Base-by-base conservation (phyloP, 768 basidiomycete species). In the Trametes meyenii region DNA sequence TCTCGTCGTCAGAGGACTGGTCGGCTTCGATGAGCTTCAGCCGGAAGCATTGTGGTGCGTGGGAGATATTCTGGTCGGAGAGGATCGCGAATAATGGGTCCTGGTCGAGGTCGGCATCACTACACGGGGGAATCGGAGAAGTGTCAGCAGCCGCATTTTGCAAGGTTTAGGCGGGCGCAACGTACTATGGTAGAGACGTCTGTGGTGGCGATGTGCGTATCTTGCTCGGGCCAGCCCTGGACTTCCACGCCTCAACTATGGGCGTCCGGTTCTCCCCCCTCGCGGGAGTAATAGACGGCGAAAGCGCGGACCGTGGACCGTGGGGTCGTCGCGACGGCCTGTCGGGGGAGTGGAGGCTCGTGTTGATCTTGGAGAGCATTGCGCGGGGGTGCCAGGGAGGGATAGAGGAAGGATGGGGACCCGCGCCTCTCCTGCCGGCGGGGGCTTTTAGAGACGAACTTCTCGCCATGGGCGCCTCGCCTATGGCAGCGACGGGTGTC, bases 311-410 rank as follows among this genome's bases (percentile, higher is more conserved):
- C 44, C 62, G 62, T 11, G 62, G 62, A 21, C 62, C 62, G 17
- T 64, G 40, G 7, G 62, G 62, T 19, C 62, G 58, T 6, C 62
- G 62, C 5, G 48, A 35, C 2, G 62, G 62, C 46, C 62, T 50
- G 40, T 59, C 62, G 46, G 62, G 58, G 23, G 62, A 55, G 24
- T 55, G 51, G 36, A 59, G 19, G 33, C 57, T 60, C 5, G 62
- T 64, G 49, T 60, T 60, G 50, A 64, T 64, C 49, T 53, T 59
- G 24, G 58, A 48, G 46, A 64, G 62, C 62, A 64, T 64, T 6
- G 29, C 16, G 52, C 48, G 49, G 35, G 59, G 38, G 36, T 46
- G 36, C 21, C 36, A 40, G 38, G 38, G 16, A 40, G 50, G 23
- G n/a, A 24, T 45, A 24, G 48, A 26, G 42, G 49, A 48, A 40